Evolutionary conservation across 225 moss, liverwort and hornwort species (phyloP), one percentile per base, ranked within the genome.

Genomic region (Physcomitrellopsis africana): DNA sequence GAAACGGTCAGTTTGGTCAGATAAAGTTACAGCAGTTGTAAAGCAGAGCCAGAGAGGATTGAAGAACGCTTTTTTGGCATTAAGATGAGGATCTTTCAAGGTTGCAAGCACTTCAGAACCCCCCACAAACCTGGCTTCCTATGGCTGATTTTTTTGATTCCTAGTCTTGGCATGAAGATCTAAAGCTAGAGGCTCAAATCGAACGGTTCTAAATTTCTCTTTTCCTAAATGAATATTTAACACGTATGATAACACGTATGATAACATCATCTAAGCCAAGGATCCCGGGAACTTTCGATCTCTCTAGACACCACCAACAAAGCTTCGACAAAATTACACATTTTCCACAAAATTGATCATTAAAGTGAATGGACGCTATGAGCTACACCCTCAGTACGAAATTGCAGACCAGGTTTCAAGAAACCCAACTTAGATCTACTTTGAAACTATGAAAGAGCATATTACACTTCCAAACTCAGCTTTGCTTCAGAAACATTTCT

Each of bases 401-500:
- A 73, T 73, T 14, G 60, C 67, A 24, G 23, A 37, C 18, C 9
- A 13, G 46, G 3, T 61, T 67, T 61, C 1, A 19, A 65, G 26
- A 58, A 76, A 69, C 27, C 52, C 18, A 52, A 51, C 19, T 37
- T 9, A 65, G 56, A 73, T 60, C 65, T 60, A 54, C 47, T 64
- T 9, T 52, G 32, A 7, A 37, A 24, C 15, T 24, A 54, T 11
- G 24, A 37, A 70, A 56, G 56, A 53, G 51, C 45, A 26, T 29
- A 24, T 24, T 26, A 49, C 46, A 76, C 17, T 17, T 32, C 20
- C 56, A 68, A 51, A 17, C 73, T 86, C 69, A 86, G 20, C 57
- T 82, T 17, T 88, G 85, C 15, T 82, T 85, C 27, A 89, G 72
- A 3, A 99, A 77, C 86, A 99, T 79, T 51, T 89, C 85, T 58